A percentile compares a stretch with the other conserved stretches of the same genome.
Conservation (phyloP, 2,329 filamentous ascomycete species). For the Fusarium siculi region DNA sequence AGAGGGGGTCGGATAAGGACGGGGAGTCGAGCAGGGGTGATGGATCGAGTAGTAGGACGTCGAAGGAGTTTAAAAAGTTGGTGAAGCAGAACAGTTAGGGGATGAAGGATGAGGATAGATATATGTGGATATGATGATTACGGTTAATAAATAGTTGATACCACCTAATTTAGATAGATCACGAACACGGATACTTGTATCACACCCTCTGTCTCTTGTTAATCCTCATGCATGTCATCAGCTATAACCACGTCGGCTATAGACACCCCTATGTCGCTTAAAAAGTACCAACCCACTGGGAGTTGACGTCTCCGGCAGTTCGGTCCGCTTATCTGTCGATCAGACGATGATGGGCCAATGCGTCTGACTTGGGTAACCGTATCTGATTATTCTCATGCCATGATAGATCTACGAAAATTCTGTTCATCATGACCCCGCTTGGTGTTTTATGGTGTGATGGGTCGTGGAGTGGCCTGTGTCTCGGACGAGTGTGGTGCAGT, state of each 20-base stretch:
- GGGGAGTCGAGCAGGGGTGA: constrained; percentile 18
- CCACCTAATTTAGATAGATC: constrained; percentile 13
- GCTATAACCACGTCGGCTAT: not conserved
- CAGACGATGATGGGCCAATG: constrained; percentile 6
- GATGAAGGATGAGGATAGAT: not conserved
- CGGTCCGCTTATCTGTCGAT: constrained; percentile 12
- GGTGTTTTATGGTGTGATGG: constrained; percentile 2
- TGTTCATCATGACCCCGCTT: not conserved
- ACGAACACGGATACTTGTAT: not conserved
- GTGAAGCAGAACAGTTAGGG: constrained; percentile 9
- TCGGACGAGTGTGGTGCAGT: not conserved
- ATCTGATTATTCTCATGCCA: constrained; percentile 1
- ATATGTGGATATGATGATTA: constrained; percentile 25
- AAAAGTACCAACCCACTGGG: not conserved
- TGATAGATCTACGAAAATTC: not conserved
- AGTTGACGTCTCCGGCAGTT: not conserved
- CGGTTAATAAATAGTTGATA: constrained; percentile 21
- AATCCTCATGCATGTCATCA: not conserved
- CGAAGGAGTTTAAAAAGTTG: constrained; percentile 23
- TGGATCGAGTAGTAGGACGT: constrained; percentile 22
- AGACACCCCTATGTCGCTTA: not conserved
- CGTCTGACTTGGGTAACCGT: not conserved
- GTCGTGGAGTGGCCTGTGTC: constrained; percentile 19
- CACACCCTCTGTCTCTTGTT: not conserved
- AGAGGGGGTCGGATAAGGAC: not conserved